These are phyloP conservation scores for Euphrasia arctica DNA, from an alignment of 305 asterid genomes.

Conservation along the genomic window DNA sequence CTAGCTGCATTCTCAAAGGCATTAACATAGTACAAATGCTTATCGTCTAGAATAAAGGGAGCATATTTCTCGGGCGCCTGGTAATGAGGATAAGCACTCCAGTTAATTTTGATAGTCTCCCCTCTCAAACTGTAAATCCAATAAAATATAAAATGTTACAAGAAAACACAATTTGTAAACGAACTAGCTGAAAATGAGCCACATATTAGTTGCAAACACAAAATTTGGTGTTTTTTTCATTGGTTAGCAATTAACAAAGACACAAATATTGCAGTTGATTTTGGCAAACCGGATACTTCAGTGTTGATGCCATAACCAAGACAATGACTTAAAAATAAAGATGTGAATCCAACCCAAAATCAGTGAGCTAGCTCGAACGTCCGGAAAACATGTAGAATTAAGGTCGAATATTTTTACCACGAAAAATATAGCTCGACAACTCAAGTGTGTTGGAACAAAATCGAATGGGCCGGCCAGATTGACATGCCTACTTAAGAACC, in stretches of 20 bases:
- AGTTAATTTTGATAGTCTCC: conserved; percentile 66
- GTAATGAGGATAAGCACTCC: conserved; percentile 95
- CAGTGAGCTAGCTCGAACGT: too few relatives aligned
- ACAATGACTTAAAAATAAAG: too few relatives aligned
- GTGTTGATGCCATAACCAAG: too few relatives aligned
- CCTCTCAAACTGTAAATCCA: conserved; percentile 52
- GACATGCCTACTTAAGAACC: neutral
- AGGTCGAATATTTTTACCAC: too few relatives aligned
- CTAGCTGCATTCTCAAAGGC: conserved; percentile 99
- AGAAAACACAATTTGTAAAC: neutral
- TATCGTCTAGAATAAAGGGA: conserved; percentile 63
- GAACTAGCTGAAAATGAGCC: neutral
- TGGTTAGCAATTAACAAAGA: neutral
- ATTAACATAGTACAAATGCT: conserved; percentile 79
- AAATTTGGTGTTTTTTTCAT: neutral
- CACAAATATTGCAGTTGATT: too few relatives aligned
- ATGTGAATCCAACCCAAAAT: too few relatives aligned
- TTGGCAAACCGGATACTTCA: too few relatives aligned
- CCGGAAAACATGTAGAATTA: too few relatives aligned
- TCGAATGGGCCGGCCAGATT: too few relatives aligned
- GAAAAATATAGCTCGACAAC: too few relatives aligned
- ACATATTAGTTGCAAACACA: neutral
- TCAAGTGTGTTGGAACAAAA: too few relatives aligned
- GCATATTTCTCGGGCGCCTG: conserved; percentile 84
- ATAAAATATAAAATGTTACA: neutral